These are phyloP conservation scores for Phragmites australis DNA, from an alignment of 176 grass and related monocot species.

Conservation along the genomic window DNA sequence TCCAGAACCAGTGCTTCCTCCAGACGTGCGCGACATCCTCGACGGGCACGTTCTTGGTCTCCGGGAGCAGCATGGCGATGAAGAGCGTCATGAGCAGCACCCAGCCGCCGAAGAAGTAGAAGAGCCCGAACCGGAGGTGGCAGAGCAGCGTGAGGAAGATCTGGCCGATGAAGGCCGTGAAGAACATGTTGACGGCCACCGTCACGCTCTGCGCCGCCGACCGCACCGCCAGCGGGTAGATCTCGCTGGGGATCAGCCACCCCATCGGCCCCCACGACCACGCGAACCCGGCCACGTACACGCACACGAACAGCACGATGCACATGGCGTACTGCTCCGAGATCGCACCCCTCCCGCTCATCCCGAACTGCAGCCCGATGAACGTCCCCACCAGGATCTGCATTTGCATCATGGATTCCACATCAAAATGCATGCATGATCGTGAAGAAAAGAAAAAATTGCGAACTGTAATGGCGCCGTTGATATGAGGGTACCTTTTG, in stretches of 20 bases:
- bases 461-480: too few species aligned
- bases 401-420: background rate
- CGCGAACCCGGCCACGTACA: constrained; percentile 58
- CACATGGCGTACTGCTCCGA: constrained; percentile 66
- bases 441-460: background rate
- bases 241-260: constrained; percentile 56
- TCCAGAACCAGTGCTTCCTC: constrained; percentile 64
- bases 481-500: too few species aligned
- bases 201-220: constrained; percentile 49
- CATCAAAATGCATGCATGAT: background rate
- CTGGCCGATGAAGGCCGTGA: constrained; percentile 59
- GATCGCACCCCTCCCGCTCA: constrained; percentile 49
- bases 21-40: constrained; percentile 44
- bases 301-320: constrained; percentile 68
- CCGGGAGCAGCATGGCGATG: constrained; percentile 55
- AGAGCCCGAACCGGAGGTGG: constrained; percentile 56
- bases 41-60: constrained; percentile 57
- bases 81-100: constrained; percentile 61
- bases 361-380: constrained; percentile 55
- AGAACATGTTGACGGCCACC: constrained; percentile 55
- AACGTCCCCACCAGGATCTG: constrained; percentile 57
- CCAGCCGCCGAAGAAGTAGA: constrained; percentile 56
- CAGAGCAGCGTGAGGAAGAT: constrained; percentile 61
- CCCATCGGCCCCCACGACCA: constrained; percentile 60
- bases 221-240: constrained; percentile 52